Conservation (phyloP, 345 rosid genomes). For the Xanthoceras sorbifolium region DNA sequence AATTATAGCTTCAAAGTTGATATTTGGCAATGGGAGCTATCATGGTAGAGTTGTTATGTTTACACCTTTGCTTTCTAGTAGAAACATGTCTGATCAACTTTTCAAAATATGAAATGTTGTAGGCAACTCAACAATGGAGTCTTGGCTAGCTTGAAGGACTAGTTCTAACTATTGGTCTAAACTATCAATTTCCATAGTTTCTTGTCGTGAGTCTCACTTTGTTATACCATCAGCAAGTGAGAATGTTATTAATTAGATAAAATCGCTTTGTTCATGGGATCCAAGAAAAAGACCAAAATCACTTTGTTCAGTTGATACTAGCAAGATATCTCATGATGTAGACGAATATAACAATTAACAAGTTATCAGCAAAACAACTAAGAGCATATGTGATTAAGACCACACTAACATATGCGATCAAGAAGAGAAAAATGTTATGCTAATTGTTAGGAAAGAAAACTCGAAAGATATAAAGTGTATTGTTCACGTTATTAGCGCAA, state of each 20-base stretch:
- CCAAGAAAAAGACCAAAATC: constrained; percentile 33
- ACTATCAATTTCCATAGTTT: constrained; percentile 39
- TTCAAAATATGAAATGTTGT: constrained; percentile 38
- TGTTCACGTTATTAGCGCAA: too few relatives aligned
- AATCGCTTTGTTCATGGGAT: constrained; percentile 34
- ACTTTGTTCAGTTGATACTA: too few relatives aligned
- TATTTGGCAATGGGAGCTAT: constrained; percentile 62
- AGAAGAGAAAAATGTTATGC: too few relatives aligned
- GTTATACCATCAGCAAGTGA: constrained; percentile 35
- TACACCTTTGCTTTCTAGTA: constrained; percentile 46
- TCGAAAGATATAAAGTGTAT: too few relatives aligned
- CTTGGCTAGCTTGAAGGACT: constrained; percentile 50
- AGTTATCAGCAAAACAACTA: too few relatives aligned
- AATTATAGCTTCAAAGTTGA: constrained; percentile 47
- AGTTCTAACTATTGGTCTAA: constrained; percentile 31
- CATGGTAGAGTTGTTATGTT: constrained; percentile 46
- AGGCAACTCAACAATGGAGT: constrained; percentile 40
- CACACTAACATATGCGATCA: too few relatives aligned
- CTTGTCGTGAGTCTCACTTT: constrained; percentile 15
- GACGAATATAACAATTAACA: too few relatives aligned
- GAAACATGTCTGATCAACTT: constrained; percentile 38
- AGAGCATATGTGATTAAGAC: too few relatives aligned
- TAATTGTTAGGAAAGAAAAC: too few relatives aligned
- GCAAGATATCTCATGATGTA: too few relatives aligned
- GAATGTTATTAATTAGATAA: constrained; percentile 27